Evolutionary conservation across 2,329 filamentous ascomycete species (phyloP).

Genomic region (Tolypocladium tundrense): DNA sequence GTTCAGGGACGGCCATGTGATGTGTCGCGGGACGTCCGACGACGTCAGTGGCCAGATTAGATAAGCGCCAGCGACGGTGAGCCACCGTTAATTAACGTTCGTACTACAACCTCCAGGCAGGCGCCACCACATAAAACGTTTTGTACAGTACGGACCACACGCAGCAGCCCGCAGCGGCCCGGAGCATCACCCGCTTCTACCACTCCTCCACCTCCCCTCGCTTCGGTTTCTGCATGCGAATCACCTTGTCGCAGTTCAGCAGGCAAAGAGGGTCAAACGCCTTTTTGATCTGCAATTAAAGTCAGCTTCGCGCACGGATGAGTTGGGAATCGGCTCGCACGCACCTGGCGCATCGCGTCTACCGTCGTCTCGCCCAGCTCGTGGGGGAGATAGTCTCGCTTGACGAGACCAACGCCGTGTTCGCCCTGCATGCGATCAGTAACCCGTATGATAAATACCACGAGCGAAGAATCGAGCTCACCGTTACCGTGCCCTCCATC

Average conservation of each 20-base stretch:
- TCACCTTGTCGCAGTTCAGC: slow-evolving; percentile 60
- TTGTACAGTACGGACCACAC: neutral
- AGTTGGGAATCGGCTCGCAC: slow-evolving; percentile 8
- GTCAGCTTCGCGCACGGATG: neutral
- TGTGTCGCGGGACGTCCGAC: neutral
- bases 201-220: slow-evolving; percentile 33
- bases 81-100: neutral
- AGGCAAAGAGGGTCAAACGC: slow-evolving; percentile 68
- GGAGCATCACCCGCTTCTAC: slow-evolving; percentile 15
- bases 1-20: slow-evolving; percentile 3
- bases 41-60: neutral
- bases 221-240: slow-evolving; percentile 44
- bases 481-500: slow-evolving; percentile 74
- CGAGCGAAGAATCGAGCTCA: slow-evolving; percentile 17
- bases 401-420: slow-evolving; percentile 75
- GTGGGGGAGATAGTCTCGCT: slow-evolving; percentile 72
- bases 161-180: neutral
- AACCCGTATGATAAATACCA: neutral
- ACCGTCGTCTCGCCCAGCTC: slow-evolving; percentile 67
- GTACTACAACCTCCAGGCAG: neutral
- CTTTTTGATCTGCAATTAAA: slow-evolving; percentile 54
- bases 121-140: neutral
- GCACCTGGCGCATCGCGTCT: slow-evolving; percentile 71
- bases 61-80: neutral
- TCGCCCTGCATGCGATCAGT: slow-evolving; percentile 44